Evolutionary conservation across 1,284 basidiomycete species (phyloP).

Genomic region (Heliocybe sulcata): DNA sequence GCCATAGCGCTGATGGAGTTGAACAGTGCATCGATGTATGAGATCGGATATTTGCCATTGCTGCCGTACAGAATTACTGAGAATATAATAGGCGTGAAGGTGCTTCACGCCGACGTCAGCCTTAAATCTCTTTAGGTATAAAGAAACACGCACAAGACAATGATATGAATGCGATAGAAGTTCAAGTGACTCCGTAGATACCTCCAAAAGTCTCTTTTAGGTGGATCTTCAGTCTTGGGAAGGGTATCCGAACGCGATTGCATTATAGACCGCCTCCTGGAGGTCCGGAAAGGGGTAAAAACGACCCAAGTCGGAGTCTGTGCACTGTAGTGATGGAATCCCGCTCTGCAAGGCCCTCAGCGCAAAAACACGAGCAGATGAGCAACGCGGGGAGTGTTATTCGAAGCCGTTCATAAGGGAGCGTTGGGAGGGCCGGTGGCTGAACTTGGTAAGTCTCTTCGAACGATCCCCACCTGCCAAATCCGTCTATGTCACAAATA

Average conservation of each 20-base stretch:
- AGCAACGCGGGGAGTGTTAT: neutral
- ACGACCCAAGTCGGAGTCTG: neutral
- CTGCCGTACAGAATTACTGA: slow-evolving; percentile 71
- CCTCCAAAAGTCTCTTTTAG: neutral
- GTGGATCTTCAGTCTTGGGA: neutral
- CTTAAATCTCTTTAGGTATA: neutral
- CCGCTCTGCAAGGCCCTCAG: neutral
- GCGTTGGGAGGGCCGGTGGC: neutral
- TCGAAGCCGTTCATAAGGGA: neutral
- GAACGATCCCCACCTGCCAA: neutral
- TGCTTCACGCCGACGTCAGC: slow-evolving; percentile 32
- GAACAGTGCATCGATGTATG: slow-evolving; percentile 73
- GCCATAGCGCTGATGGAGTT: slow-evolving; percentile 73
- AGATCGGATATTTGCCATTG: slow-evolving; percentile 56
- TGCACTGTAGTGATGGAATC: neutral
- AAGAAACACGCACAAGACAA: neutral
- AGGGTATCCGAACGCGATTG: neutral
- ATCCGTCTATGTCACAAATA: neutral
- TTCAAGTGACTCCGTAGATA: neutral
- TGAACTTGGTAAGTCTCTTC: neutral
- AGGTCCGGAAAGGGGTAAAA: neutral
- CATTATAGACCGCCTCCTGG: neutral
- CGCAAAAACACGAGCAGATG: neutral
- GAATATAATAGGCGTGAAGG: slow-evolving; percentile 66
- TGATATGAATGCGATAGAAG: neutral